Percentiles rank a stretch among this genome's conserved stretches.
phyloP scores from a whole-genome alignment of 148 eudicot genomes.

The Persicaria maculosa region DNA sequence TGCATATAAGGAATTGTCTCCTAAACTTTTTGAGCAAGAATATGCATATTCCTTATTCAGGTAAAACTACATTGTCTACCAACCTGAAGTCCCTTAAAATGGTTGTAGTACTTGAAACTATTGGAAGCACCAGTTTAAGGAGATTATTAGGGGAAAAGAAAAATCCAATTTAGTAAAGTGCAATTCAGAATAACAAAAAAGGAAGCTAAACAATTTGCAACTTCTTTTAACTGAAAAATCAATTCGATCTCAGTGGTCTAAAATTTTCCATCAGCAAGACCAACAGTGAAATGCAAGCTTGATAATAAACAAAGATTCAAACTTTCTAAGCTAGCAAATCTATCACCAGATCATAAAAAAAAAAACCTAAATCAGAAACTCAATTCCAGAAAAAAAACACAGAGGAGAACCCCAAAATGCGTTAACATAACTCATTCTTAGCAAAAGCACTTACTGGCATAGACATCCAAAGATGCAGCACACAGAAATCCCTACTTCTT shows the following conservation, averaged over 20 bases:
- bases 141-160: too few relatives aligned
- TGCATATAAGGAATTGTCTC: too few relatives aligned
- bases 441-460: neutral
- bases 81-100: too few relatives aligned
- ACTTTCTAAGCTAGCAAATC: neutral
- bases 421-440: neutral
- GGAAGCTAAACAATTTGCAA: neutral
- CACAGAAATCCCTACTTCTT: neutral
- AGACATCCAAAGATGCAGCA: neutral
- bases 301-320: neutral
- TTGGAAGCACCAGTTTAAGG: too few relatives aligned
- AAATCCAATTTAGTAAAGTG: too few relatives aligned
- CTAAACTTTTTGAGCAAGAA: too few relatives aligned
- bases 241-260: neutral
- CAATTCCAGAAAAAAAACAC: neutral
- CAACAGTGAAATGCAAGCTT: neutral
- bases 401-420: neutral
- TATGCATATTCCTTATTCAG: too few relatives aligned
- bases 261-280: neutral
- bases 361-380: neutral
- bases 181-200: too few relatives aligned
- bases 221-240: neutral
- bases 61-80: too few relatives aligned
- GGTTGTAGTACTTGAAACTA: too few relatives aligned
- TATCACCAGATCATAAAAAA: neutral